Evolutionary conservation across 768 basidiomycete genomes (phyloP).

Genomic region (Termitomyces sp.): DNA sequence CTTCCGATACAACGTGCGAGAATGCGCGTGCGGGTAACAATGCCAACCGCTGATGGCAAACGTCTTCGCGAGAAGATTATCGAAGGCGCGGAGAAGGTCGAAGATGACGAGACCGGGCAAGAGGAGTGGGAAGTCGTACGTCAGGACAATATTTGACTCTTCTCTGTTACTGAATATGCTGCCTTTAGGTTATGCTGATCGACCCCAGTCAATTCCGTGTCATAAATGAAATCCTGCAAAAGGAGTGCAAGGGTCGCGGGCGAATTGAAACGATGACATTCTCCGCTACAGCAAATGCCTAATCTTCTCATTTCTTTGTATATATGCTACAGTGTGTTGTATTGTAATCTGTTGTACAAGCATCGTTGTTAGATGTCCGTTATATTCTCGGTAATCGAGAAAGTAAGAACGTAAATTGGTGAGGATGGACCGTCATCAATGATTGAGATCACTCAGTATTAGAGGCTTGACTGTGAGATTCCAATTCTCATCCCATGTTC

Average conservation of each 20-base stretch:
- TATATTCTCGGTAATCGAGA: background rate
- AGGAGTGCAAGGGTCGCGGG: conserved; percentile 86
- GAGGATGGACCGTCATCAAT: background rate
- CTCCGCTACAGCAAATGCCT: conserved; percentile 50
- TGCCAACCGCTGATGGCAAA: conserved; percentile 67
- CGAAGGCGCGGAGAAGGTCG: conserved; percentile 76
- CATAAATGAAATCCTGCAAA: conserved; percentile 86
- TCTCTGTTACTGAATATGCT: background rate
- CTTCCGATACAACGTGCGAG: conserved; percentile 90
- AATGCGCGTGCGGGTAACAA: conserved; percentile 85
- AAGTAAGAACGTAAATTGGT: background rate
- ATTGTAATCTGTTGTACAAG: conserved; percentile 8
- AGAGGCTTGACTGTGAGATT: conserved; percentile 60
- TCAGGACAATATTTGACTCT: conserved; percentile 7
- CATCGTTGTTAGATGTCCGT: background rate
- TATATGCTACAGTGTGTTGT: background rate
- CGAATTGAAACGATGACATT: conserved; percentile 81
- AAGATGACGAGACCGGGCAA: conserved; percentile 70
- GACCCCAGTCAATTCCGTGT: conserved; percentile 90
- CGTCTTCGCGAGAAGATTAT: conserved; percentile 67
- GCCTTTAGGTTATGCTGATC: conserved; percentile 76
- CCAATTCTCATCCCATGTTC: conserved; percentile 89
- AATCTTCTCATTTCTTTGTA: background rate
- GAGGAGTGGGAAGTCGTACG: conserved; percentile 88
- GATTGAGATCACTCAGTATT: conserved; percentile 25